phyloP scores from a whole-genome alignment of 139 green algal genomes.

The Volvox africanus region DNA sequence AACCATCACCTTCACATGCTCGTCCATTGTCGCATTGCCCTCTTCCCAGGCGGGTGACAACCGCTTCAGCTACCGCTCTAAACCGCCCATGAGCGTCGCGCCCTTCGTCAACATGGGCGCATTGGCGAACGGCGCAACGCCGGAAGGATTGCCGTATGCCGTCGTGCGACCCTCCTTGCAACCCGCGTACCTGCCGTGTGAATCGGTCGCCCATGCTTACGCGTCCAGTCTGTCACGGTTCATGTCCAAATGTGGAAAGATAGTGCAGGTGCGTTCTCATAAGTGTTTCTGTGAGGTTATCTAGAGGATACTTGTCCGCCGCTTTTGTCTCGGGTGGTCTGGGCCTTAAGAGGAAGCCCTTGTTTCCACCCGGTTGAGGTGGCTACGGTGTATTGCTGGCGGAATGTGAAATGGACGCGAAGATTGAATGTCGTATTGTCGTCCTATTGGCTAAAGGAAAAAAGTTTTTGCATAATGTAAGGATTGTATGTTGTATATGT shows the following conservation, averaged over 20 bases:
- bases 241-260: slow-evolving; percentile 19
- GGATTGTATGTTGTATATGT: too few relatives aligned
- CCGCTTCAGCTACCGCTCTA: slow-evolving; percentile 40
- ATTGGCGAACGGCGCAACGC: slow-evolving; percentile 23
- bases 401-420: too few relatives aligned
- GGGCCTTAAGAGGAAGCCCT: too few relatives aligned
- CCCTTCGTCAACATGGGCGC: slow-evolving; percentile 43
- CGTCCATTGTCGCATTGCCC: too few relatives aligned
- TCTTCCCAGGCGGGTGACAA: slow-evolving; percentile 22
- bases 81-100: not conserved
- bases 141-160: slow-evolving; percentile 32
- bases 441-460: too few relatives aligned
- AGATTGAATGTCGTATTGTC: too few relatives aligned
- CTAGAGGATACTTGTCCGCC: too few relatives aligned
- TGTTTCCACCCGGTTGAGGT: too few relatives aligned
- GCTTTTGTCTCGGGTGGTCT: too few relatives aligned
- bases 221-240: slow-evolving; percentile 18
- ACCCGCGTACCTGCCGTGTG: not conserved
- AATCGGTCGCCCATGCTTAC: not conserved
- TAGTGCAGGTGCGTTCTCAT: slow-evolving; percentile 25
- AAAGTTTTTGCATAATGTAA: too few relatives aligned
- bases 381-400: too few relatives aligned
- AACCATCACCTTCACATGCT: too few relatives aligned
- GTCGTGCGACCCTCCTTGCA: slow-evolving; percentile 13
- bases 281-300: not conserved